These are phyloP conservation scores for Lathyrus sativus DNA, from an alignment of 306 rosid species.

Conservation along the genomic window DNA sequence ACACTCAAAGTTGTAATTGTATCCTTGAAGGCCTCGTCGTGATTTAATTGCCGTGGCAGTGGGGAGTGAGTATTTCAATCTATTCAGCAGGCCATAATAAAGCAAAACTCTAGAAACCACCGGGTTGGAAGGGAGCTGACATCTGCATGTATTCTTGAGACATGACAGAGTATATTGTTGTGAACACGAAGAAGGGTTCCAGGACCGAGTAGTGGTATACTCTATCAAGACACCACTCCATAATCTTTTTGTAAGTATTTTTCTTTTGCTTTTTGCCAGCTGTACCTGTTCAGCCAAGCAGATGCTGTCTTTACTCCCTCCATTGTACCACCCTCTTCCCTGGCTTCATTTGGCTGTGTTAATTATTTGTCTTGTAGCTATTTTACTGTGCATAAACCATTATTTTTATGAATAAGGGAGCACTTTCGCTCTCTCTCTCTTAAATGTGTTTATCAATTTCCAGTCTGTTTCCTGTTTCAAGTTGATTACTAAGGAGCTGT, in stretches of 20 bases:
- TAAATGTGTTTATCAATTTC: not conserved
- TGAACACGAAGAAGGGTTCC: conserved; percentile 3
- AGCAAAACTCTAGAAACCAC: conserved; percentile 20
- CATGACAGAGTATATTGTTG: not conserved
- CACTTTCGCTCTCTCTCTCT: conserved; percentile 17
- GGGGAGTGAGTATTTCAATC: conserved; percentile 18
- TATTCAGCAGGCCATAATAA: conserved; percentile 8
- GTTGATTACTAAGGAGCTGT: not conserved
- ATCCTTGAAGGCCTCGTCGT: conserved; percentile 26
- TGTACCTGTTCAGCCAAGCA: conserved; percentile 32
- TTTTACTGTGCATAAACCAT: conserved; percentile 40
- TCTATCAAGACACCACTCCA: conserved; percentile 23
- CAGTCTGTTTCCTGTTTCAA: not conserved
- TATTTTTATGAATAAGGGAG: conserved; percentile 34
- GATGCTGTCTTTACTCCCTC: conserved; percentile 26
- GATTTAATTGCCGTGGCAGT: conserved; percentile 11
- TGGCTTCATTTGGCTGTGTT: not conserved
- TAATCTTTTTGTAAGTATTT: conserved; percentile 35
- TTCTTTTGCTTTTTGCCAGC: conserved; percentile 25
- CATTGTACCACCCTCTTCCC: conserved; percentile 3
- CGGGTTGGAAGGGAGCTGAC: conserved; percentile 33
- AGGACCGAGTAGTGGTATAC: not conserved
- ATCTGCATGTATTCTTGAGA: conserved; percentile 22
- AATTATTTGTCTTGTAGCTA: conserved; percentile 18
- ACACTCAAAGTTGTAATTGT: conserved; percentile 63